phyloP scores from a whole-genome alignment of 2,329 filamentous ascomycete species.

The Ciborinia camelliae region DNA sequence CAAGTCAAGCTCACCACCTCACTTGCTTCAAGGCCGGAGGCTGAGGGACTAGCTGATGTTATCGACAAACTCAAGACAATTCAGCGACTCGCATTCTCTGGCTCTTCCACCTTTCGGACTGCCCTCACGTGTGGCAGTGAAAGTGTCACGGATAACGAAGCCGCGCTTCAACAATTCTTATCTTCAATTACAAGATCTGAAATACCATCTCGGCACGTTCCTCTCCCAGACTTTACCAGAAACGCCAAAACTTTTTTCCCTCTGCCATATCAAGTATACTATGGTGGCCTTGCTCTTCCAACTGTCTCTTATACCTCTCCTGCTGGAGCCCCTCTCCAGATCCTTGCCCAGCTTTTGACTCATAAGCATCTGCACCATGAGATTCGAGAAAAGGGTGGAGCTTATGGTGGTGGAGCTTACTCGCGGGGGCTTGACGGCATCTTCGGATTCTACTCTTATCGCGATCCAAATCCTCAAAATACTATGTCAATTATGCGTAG shows the following conservation, averaged over 20 bases:
- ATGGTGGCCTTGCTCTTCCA: constrained; percentile 76
- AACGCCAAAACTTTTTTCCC: constrained; percentile 82
- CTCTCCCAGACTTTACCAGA: constrained; percentile 39
- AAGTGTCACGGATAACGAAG: constrained; percentile 66
- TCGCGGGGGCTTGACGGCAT: constrained; percentile 74
- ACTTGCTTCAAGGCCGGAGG: constrained; percentile 68
- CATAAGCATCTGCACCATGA: constrained; percentile 97
- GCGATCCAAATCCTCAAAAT: constrained; percentile 91
- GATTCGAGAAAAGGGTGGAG: constrained; percentile 95
- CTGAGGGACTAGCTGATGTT: constrained; percentile 69
- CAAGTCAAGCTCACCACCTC: constrained; percentile 82
- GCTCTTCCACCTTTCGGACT: constrained; percentile 65
- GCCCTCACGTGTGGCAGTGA: constrained; percentile 83
- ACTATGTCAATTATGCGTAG: constrained; percentile 80
- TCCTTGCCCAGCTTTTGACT: constrained; percentile 86
- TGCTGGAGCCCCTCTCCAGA: constrained; percentile 75
- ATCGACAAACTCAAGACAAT: constrained; percentile 83
- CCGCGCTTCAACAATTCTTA: constrained; percentile 69
- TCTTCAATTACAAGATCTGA: constrained; percentile 50
- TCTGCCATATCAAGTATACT: constrained; percentile 95
- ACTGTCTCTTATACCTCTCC: constrained; percentile 79
- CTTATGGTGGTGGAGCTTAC: constrained; percentile 90
- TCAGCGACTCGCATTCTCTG: constrained; percentile 71
- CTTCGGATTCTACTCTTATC: constrained; percentile 95
- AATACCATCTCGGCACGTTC: constrained; percentile 41